Percentiles rank a stretch among this genome's conserved stretches.
Conservation (phyloP, 768 basidiomycete genomes). For the Mycena floridula region DNA sequence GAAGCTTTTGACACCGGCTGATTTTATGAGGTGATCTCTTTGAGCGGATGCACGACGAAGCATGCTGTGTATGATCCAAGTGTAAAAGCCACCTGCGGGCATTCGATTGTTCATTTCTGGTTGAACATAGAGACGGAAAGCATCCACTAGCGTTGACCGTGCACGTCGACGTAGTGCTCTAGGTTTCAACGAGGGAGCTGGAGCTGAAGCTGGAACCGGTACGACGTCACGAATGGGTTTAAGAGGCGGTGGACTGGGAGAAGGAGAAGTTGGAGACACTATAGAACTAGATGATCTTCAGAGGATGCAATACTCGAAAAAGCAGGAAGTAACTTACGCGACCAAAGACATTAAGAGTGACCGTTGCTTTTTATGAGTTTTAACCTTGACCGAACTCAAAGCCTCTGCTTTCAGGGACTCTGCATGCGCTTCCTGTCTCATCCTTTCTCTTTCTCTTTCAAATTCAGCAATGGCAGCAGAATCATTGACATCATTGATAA, state of each 20-base stretch:
- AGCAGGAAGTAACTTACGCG: constrained; percentile 33
- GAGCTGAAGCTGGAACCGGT: no score
- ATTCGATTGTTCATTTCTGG: constrained; percentile 36
- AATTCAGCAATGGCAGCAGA: constrained; percentile 37
- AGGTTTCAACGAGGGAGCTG: constrained; percentile 20
- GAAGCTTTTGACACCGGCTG: constrained; percentile 20
- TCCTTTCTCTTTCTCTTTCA: constrained; percentile 14
- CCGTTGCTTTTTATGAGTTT: constrained; percentile 62
- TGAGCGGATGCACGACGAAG: constrained; percentile 38
- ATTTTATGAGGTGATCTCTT: constrained; percentile 35
- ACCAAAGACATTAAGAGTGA: constrained; percentile 69
- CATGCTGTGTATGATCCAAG: constrained; percentile 51
- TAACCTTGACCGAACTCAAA: constrained; percentile 24
- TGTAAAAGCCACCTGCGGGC: constrained; percentile 34
- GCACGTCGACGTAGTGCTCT: constrained; percentile 53
- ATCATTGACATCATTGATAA: constrained; percentile 47
- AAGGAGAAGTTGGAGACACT: constrained; percentile 22
- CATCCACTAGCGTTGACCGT: constrained; percentile 61
- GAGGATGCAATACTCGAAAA: neutral
- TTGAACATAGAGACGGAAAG: constrained; percentile 58
- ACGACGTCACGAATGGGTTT: constrained; percentile 14
- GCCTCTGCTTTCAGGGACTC: constrained; percentile 18
- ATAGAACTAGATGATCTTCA: constrained; percentile 16
- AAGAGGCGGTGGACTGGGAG: constrained; percentile 22
- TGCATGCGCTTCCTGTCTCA: constrained; percentile 2